Evolutionary conservation across 2,329 filamentous ascomycete genomes (phyloP).

Genomic region (Aspergillus cejpii): DNA sequence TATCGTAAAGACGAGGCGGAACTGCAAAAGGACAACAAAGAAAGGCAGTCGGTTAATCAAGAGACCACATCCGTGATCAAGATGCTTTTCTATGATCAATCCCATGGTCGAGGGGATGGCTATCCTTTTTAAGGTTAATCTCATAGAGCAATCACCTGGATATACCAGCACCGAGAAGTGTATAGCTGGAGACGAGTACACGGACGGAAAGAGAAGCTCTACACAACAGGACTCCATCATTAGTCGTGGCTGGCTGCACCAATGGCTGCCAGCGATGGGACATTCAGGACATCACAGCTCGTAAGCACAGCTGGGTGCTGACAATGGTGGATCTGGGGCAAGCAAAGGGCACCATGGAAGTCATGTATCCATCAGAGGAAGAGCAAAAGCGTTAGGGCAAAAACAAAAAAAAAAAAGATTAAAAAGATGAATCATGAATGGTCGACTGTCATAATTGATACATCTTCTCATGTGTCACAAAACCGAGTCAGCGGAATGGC

Average conservation of each 20-base stretch:
- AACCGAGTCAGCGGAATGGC: constrained; percentile 7
- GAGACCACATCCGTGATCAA: constrained; percentile 6
- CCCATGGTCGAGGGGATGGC: constrained; percentile 17
- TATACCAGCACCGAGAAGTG: constrained; percentile 2
- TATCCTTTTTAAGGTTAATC: constrained; percentile 22
- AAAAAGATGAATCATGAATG: constrained; percentile 1
- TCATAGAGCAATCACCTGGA: constrained; percentile 1
- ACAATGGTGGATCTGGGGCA: constrained; percentile 24
- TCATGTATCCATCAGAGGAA: constrained; percentile 10
- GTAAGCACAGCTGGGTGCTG: constrained; percentile 25
- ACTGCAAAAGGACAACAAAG: constrained; percentile 1
- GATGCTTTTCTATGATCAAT: constrained; percentile 6
- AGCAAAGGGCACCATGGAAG: constrained; percentile 11
- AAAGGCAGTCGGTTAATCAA: constrained; percentile 1
- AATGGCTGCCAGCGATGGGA: constrained; percentile 22
- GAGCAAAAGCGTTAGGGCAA: neutral
- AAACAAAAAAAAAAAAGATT: neutral
- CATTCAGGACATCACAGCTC: constrained; percentile 20
- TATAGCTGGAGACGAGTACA: constrained; percentile 4
- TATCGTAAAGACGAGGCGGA: constrained; percentile 4
- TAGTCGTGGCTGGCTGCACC: constrained; percentile 26
- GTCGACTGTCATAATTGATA: neutral
- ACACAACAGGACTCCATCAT: constrained; percentile 24
- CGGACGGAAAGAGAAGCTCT: constrained; percentile 3
- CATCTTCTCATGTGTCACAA: constrained; percentile 7